Evolutionary conservation across 2,329 filamentous ascomycete genomes (phyloP).

Genomic region (Phialophora verrucosa): DNA sequence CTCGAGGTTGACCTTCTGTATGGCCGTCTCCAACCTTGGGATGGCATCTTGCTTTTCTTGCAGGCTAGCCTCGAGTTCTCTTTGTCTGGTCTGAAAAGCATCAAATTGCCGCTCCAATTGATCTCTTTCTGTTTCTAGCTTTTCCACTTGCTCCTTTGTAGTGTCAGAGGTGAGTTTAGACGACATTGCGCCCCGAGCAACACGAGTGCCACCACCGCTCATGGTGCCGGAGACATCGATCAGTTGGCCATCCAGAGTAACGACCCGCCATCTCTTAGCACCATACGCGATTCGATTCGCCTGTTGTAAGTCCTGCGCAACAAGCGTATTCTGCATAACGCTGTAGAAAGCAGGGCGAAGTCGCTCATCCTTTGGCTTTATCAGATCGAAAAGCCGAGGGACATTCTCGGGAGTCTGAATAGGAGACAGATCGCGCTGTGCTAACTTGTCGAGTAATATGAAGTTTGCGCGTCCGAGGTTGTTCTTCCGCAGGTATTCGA

Average conservation of each 20-base stretch:
- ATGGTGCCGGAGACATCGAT: conserved; percentile 99
- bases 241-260: conserved; percentile 91
- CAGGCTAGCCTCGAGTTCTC: conserved; percentile 75
- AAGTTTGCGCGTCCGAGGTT: conserved; percentile 97
- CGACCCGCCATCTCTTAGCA: conserved; percentile 90
- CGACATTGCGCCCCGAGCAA: conserved; percentile 93
- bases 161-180: conserved; percentile 89
- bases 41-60: conserved; percentile 77
- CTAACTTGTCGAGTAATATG: conserved; percentile 88
- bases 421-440: conserved; percentile 74
- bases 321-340: conserved; percentile 91
- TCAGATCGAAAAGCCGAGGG: conserved; percentile 88
- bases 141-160: conserved; percentile 83
- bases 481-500: conserved; percentile 96
- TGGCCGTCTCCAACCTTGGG: conserved; percentile 83
- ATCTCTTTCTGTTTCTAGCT: conserved; percentile 87
- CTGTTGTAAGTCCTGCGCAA: conserved; percentile 90
- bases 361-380: conserved; percentile 83
- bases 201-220: conserved; percentile 92
- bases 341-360: conserved; percentile 94
- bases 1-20: conserved; percentile 89
- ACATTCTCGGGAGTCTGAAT: conserved; percentile 92
- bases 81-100: conserved; percentile 82
- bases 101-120: conserved; percentile 80
- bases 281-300: conserved; percentile 97